A percentile compares a stretch with the other conserved stretches of the same genome.
phyloP scores from a whole-genome alignment of 305 asterid genomes.

The Rubia balearica region DNA sequence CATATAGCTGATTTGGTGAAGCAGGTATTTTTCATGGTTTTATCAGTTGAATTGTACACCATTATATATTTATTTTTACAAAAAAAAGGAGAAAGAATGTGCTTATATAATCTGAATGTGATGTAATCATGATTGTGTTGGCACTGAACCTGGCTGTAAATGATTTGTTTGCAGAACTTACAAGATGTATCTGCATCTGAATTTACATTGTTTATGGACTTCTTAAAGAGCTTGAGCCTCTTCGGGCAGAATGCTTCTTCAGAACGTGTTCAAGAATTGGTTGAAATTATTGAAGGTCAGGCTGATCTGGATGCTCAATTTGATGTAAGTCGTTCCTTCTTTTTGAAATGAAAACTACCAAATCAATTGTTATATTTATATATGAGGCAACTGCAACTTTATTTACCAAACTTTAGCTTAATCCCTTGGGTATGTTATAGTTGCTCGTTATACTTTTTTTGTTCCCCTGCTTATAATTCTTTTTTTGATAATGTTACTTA shows the following conservation, averaged over 20 bases:
- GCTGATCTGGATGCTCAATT: slow-evolving; percentile 95
- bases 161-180: slow-evolving; percentile 57
- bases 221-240: slow-evolving; percentile 83
- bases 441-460: background rate
- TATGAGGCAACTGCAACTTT: background rate
- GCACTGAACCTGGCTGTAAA: slow-evolving; percentile 7
- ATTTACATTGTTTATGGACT: slow-evolving; percentile 78
- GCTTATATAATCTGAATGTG: background rate
- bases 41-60: background rate
- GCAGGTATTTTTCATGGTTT: slow-evolving; percentile 40
- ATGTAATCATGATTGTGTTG: background rate
- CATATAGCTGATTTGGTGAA: slow-evolving; percentile 79
- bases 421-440: background rate
- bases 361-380: background rate
- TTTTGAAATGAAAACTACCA: background rate
- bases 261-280: slow-evolving; percentile 90
- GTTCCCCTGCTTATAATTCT: background rate
- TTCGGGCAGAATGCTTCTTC: slow-evolving; percentile 74
- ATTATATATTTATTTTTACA: background rate
- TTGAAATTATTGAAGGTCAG: slow-evolving; percentile 95
- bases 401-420: background rate
- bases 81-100: background rate
- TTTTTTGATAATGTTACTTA: background rate
- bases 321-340: slow-evolving; percentile 46
- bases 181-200: slow-evolving; percentile 87